Percentiles rank a stretch among this genome's conserved stretches.
These are phyloP conservation scores for Saccharomyces hybrid DNA, from an alignment of 1,139 yeast genomes.

Conservation along the genomic window DNA sequence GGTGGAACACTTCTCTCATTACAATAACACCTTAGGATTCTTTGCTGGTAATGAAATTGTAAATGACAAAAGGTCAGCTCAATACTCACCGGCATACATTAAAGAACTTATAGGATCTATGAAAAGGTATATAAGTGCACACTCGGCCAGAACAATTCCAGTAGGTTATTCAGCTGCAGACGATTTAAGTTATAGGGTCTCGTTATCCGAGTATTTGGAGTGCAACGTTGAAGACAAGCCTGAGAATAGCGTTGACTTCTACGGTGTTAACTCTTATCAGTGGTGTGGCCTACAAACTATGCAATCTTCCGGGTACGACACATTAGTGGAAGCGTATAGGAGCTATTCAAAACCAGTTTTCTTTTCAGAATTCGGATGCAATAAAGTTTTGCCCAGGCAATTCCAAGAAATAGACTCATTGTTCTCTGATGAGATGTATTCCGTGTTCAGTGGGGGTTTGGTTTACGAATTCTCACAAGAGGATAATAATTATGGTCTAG, in stretches of 20 bases:
- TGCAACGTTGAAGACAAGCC: conserved; percentile 51
- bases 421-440: conserved; percentile 66
- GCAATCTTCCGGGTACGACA: conserved; percentile 71
- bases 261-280: conserved; percentile 91
- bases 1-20: conserved; percentile 72
- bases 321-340: conserved; percentile 61
- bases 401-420: conserved; percentile 73
- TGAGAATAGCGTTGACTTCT: conserved; percentile 69
- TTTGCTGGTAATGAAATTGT: conserved; percentile 93
- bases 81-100: conserved; percentile 56
- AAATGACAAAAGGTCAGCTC: conserved; percentile 73
- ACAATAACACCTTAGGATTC: conserved; percentile 84
- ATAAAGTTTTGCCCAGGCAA: conserved; percentile 67
- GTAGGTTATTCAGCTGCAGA: conserved; percentile 97
- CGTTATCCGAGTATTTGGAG: conserved; percentile 74
- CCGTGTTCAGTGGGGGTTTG: conserved; percentile 84
- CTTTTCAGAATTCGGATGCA: conserved; percentile 91
- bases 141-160: conserved; percentile 64
- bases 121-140: conserved; percentile 55
- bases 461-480: conserved; percentile 90
- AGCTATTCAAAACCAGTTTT: conserved; percentile 71
- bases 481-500: conserved; percentile 81
- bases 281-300: conserved; percentile 95
- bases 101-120: conserved; percentile 77
- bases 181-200: conserved; percentile 64